A percentile compares a stretch with the other conserved stretches of the same genome.
Conservation (phyloP, 225 moss, liverwort and hornwort genomes). For the Polytrichum commune region DNA sequence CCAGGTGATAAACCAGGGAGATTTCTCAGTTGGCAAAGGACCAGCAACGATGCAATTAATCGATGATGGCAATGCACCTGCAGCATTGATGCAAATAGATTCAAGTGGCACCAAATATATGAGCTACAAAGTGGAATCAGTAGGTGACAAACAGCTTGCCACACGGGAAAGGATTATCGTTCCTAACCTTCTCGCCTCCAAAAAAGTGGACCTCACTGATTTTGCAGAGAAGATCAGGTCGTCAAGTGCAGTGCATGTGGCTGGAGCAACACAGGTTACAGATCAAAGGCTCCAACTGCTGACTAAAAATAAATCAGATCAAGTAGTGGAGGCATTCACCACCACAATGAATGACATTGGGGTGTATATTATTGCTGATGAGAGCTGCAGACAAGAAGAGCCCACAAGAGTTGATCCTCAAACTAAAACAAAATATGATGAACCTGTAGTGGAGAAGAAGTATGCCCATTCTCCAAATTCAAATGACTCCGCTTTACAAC, state of each 20-base stretch:
- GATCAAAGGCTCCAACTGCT: conserved; percentile 34
- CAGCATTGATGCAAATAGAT: conserved; percentile 16
- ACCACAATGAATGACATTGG: conserved; percentile 41
- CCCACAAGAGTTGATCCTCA: conserved; percentile 3
- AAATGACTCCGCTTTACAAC: too few relatives aligned
- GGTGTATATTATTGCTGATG: conserved; percentile 35
- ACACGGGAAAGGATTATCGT: conserved; percentile 2
- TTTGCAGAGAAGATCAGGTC: conserved; percentile 1
- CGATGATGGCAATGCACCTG: conserved; percentile 1
- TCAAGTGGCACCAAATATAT: conserved; percentile 17
- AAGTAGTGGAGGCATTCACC: conserved; percentile 38
- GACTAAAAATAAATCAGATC: conserved; percentile 14
- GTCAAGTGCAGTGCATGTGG: conserved; percentile 30
- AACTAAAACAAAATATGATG: background rate
- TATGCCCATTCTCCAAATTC: too few relatives aligned
- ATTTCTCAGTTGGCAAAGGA: too few relatives aligned
- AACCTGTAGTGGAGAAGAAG: background rate
- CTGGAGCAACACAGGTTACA: conserved; percentile 40
- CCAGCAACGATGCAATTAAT: too few relatives aligned
- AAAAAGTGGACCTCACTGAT: background rate
- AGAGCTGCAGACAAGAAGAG: background rate
- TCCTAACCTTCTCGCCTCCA: background rate
- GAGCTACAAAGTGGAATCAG: conserved; percentile 1
- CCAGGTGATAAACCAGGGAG: too few relatives aligned
- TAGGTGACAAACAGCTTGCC: conserved; percentile 1